phyloP scores from a whole-genome alignment of 306 rosid species.

The Gleditsia sinensis region DNA sequence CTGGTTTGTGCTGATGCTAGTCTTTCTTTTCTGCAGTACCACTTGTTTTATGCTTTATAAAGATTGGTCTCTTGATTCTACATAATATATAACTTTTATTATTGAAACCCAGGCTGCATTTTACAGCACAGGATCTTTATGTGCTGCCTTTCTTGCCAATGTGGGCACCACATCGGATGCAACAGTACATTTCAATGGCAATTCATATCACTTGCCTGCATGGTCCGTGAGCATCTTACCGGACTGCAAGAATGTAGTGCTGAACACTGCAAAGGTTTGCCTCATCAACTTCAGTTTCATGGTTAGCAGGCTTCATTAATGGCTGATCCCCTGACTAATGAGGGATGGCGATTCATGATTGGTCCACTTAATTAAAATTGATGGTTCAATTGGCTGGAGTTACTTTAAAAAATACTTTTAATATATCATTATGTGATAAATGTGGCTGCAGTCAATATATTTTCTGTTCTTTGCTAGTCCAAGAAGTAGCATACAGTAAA shows the following conservation, averaged over 20 bases:
- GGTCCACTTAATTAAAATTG: background rate
- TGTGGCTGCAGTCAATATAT: background rate
- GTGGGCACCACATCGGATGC: conserved; percentile 60
- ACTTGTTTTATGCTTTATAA: conserved; percentile 19
- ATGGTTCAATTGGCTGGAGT: background rate
- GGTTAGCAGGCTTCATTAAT: background rate
- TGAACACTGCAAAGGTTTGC: conserved; percentile 94
- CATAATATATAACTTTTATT: conserved; percentile 6
- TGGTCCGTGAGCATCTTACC: conserved; percentile 99
- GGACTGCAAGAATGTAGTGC: conserved; percentile 89
- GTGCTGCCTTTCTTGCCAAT: conserved; percentile 92
- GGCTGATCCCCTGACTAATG: background rate
- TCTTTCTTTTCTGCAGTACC: background rate
- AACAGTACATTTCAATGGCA: conserved; percentile 71
- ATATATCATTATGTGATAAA: background rate
- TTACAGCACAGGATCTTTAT: conserved; percentile 66
- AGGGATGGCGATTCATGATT: background rate
- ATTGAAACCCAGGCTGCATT: conserved; percentile 67
- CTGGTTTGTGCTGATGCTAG: conserved; percentile 18
- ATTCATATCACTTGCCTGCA: conserved; percentile 79
- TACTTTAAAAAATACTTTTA: background rate
- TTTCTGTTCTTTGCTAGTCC: conserved; percentile 15
- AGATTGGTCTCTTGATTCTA: background rate
- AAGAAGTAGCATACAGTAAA: conserved; percentile 13
- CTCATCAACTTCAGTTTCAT: conserved; percentile 16